Conservation (phyloP, 176 grass and related monocot genomes). For the Phragmites australis region DNA sequence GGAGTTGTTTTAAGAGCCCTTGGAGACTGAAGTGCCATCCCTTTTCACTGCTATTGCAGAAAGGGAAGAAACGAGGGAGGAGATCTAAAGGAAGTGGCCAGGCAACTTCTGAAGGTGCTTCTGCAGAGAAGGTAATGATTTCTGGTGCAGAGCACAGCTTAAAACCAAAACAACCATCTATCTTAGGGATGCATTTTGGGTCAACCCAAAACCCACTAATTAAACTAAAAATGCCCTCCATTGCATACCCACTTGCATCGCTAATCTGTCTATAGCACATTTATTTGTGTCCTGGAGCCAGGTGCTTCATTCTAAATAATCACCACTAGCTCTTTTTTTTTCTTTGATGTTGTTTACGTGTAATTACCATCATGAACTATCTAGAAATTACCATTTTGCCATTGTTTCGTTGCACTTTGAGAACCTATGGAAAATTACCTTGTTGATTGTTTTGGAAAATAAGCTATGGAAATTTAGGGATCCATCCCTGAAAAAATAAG, state of each 20-base stretch:
- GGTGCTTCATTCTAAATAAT: background rate
- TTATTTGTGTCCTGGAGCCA: background rate
- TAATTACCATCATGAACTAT: background rate
- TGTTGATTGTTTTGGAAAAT: background rate
- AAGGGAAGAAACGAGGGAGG: constrained; percentile 58
- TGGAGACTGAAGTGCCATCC: background rate
- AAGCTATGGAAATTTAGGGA: background rate
- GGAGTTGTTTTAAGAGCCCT: background rate
- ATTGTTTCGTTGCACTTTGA: background rate
- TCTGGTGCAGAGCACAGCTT: background rate
- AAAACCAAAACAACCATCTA: background rate
- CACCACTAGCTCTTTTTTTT: background rate
- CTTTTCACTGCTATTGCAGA: constrained; percentile 41
- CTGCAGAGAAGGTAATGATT: constrained; percentile 56
- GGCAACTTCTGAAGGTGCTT: constrained; percentile 46
- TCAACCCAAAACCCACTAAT: too few species aligned
- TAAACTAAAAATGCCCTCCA: too few species aligned
- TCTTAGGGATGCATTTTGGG: too few species aligned
- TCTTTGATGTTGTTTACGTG: constrained; percentile 3
- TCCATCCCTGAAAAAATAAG: background rate
- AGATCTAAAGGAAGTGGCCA: constrained; percentile 50
- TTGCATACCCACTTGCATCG: too few species aligned
- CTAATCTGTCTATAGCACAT: background rate
- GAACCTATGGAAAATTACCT: background rate
- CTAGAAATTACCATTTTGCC: background rate